These are phyloP conservation scores for Botrytis byssoidea DNA, from an alignment of 2,329 filamentous ascomycete species.

Conservation along the genomic window DNA sequence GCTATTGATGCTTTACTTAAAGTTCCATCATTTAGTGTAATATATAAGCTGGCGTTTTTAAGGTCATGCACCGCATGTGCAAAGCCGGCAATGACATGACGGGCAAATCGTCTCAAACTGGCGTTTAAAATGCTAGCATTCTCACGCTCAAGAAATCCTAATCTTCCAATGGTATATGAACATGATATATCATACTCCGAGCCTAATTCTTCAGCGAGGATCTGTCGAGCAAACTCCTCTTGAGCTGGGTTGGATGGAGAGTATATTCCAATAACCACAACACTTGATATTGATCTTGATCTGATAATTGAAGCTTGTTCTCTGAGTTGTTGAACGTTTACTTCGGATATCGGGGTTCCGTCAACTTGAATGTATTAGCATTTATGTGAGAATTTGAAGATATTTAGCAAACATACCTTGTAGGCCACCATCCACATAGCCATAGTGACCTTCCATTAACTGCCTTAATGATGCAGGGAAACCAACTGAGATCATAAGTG, in stretches of 20 bases:
- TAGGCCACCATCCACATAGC: slow-evolving; percentile 47
- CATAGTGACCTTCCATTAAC: slow-evolving; percentile 48
- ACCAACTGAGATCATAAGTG: slow-evolving; percentile 39
- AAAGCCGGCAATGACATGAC: slow-evolving; percentile 56
- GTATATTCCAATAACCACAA: slow-evolving; percentile 58
- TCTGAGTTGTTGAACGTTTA: slow-evolving; percentile 33
- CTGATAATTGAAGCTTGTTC: slow-evolving; percentile 37
- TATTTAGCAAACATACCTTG: slow-evolving; percentile 30
- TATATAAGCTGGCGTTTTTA: slow-evolving; percentile 48
- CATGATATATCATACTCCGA: slow-evolving; percentile 50
- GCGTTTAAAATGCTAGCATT: slow-evolving; percentile 66
- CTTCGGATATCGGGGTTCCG: slow-evolving; percentile 28
- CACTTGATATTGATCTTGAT: slow-evolving; percentile 41
- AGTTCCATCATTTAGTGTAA: slow-evolving; percentile 65
- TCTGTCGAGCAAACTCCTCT: slow-evolving; percentile 49
- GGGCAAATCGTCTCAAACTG: slow-evolving; percentile 57
- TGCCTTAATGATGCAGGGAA: slow-evolving; percentile 47
- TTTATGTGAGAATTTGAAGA: background rate
- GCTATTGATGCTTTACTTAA: slow-evolving; percentile 54
- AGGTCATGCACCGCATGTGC: slow-evolving; percentile 51
- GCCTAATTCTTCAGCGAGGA: slow-evolving; percentile 43
- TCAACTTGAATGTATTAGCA: slow-evolving; percentile 31
- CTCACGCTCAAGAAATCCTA: slow-evolving; percentile 56
- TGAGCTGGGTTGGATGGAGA: slow-evolving; percentile 57
- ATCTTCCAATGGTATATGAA: slow-evolving; percentile 50